phyloP scores from a whole-genome alignment of 371 early-diverging fungal genomes.

The Mucor velutinosus region DNA sequence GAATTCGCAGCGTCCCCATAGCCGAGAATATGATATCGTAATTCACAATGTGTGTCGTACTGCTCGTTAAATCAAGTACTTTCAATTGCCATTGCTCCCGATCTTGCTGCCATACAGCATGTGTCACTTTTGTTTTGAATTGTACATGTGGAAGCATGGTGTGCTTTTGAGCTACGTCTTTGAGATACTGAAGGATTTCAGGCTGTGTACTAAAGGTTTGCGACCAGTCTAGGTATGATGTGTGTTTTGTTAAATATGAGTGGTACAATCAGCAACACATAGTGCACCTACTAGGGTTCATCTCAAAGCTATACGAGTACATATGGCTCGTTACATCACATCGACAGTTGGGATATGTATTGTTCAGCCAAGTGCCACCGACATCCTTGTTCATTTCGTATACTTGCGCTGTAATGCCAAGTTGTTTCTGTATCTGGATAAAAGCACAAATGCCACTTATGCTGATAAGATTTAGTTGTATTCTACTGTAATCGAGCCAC shows the following conservation, averaged over 20 bases:
- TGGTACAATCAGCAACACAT: background rate
- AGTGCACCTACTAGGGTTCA: constrained; percentile 23
- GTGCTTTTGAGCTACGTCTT: constrained; percentile 46
- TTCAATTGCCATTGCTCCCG: constrained; percentile 42
- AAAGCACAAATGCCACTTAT: constrained; percentile 65
- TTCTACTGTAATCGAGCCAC: too few relatives aligned
- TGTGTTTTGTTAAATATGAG: background rate
- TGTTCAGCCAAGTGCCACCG: constrained; percentile 67
- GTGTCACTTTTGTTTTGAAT: constrained; percentile 48
- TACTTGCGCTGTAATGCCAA: constrained; percentile 46
- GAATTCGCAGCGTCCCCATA: constrained; percentile 50
- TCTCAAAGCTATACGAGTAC: constrained; percentile 50
- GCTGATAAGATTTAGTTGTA: constrained; percentile 19
- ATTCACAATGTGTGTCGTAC: too few relatives aligned
- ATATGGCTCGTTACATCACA: constrained; percentile 63
- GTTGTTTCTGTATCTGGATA: constrained; percentile 47
- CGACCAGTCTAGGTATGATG: constrained; percentile 50
- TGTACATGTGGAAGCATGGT: constrained; percentile 45
- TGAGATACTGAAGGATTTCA: constrained; percentile 58
- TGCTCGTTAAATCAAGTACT: constrained; percentile 7
- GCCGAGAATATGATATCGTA: background rate
- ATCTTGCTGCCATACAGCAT: constrained; percentile 44
- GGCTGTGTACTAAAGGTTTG: constrained; percentile 38
- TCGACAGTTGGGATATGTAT: constrained; percentile 60
- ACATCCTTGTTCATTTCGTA: constrained; percentile 56